Conservation (phyloP, 345 rosid genomes). For the Lepidium didymum region DNA sequence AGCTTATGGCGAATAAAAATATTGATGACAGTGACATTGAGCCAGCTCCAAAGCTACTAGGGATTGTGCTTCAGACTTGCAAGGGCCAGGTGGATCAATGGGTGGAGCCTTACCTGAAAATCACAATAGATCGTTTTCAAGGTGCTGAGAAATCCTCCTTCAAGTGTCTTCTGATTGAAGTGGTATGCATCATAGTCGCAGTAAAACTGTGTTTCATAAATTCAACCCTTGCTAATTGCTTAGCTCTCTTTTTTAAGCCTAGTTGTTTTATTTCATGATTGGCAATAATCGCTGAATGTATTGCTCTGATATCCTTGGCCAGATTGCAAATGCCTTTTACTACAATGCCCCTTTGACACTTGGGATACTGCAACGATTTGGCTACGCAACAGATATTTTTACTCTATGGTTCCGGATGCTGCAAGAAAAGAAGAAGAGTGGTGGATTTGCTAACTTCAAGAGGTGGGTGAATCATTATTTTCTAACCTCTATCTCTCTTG, state of each 20-base stretch:
- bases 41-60: constrained; percentile 94
- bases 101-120: constrained; percentile 87
- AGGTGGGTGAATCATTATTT: constrained; percentile 40
- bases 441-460: constrained; percentile 67
- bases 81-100: constrained; percentile 97
- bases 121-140: constrained; percentile 71
- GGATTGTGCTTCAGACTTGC: constrained; percentile 93
- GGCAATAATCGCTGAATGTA: constrained; percentile 10
- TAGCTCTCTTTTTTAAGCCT: neutral
- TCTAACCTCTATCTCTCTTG: neutral
- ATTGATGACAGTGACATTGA: constrained; percentile 88
- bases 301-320: constrained; percentile 15
- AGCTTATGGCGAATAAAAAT: constrained; percentile 77
- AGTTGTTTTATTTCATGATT: constrained; percentile 3
- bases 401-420: constrained; percentile 90
- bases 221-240: neutral
- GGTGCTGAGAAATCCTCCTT: constrained; percentile 69
- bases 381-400: constrained; percentile 66
- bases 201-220: neutral
- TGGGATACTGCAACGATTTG: constrained; percentile 63
- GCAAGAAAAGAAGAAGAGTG: constrained; percentile 91
- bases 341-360: constrained; percentile 78
- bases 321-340: constrained; percentile 93
- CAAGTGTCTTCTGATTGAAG: constrained; percentile 95
- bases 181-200: constrained; percentile 47